Evolutionary conservation across 139 green algal genomes (phyloP).

Genomic region (Haematococcus lacustris): DNA sequence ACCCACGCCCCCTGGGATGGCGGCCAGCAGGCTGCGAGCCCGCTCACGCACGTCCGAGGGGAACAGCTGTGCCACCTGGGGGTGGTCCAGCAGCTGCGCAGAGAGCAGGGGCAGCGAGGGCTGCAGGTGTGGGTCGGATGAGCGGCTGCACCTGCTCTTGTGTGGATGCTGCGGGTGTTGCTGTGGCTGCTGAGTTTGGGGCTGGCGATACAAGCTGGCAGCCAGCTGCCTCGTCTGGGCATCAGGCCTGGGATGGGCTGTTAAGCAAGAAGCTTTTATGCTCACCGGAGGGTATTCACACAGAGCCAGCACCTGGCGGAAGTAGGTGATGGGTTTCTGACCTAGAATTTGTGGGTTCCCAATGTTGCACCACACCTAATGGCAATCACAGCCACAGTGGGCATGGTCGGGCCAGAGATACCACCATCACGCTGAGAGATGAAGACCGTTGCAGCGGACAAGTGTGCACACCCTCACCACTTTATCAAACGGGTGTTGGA

Average conservation of each 20-base stretch:
- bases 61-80: conserved; percentile 60
- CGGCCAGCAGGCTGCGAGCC: conserved; percentile 60
- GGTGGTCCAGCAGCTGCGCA: conserved; percentile 63
- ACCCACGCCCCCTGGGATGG: conserved; percentile 69
- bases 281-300: conserved; percentile 74
- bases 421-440: too few relatives aligned
- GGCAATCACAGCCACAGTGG: too few relatives aligned
- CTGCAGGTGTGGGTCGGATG: too few relatives aligned
- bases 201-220: too few relatives aligned
- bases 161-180: too few relatives aligned
- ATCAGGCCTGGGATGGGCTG: neutral
- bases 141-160: too few relatives aligned
- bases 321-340: conserved; percentile 90
- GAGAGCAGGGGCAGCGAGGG: neutral
- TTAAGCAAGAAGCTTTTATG: too few relatives aligned
- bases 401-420: too few relatives aligned
- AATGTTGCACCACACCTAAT: conserved; percentile 80
- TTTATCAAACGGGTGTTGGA: conserved; percentile 52
- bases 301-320: conserved; percentile 77
- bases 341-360: conserved; percentile 88
- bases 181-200: neutral
- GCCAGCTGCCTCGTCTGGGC: neutral
- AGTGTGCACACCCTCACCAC: too few relatives aligned
- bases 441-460: too few relatives aligned
- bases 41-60: conserved; percentile 72